Evolutionary conservation across 2,329 filamentous ascomycete genomes (phyloP).

Genomic region (Aurifilum marmelostoma): DNA sequence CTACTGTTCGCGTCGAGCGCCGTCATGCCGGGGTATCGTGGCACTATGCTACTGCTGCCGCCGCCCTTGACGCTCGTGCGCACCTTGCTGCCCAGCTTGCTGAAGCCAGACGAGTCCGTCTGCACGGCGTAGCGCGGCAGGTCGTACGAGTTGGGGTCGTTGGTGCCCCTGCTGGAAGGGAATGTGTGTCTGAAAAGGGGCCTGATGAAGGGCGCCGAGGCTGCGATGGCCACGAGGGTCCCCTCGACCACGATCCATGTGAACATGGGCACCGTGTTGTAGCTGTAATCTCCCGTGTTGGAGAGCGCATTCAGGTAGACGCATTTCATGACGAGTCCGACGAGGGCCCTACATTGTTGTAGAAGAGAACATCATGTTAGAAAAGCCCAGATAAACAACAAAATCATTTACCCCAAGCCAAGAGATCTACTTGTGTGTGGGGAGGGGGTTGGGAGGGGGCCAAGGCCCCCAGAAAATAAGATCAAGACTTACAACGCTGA

Average conservation of each 20-base stretch:
- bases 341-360: constrained; percentile 12
- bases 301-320: constrained; percentile 22
- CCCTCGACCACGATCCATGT: constrained; percentile 25
- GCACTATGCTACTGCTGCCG: background rate
- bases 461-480: background rate
- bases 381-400: no score
- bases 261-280: constrained; percentile 23
- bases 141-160: constrained; percentile 14
- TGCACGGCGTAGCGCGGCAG: constrained; percentile 17
- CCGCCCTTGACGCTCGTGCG: constrained; percentile 14
- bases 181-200: constrained; percentile 16
- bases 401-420: background rate
- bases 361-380: no score
- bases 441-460: background rate
- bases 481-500: constrained; percentile 17
- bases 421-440: background rate
- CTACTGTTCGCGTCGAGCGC: constrained; percentile 10
- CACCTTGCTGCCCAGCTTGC: constrained; percentile 15
- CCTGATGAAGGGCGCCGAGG: constrained; percentile 18
- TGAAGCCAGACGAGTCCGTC: constrained; percentile 19
- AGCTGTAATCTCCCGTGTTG: constrained; percentile 21
- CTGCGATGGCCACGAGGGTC: constrained; percentile 18
- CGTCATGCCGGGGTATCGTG: constrained; percentile 8
- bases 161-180: background rate
- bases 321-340: constrained; percentile 23